Percentiles rank a stretch among this genome's conserved stretches.
Evolutionary conservation across 495 filamentous ascomycete genomes (phyloP).

Genomic region (Penicillium cinerascens): DNA sequence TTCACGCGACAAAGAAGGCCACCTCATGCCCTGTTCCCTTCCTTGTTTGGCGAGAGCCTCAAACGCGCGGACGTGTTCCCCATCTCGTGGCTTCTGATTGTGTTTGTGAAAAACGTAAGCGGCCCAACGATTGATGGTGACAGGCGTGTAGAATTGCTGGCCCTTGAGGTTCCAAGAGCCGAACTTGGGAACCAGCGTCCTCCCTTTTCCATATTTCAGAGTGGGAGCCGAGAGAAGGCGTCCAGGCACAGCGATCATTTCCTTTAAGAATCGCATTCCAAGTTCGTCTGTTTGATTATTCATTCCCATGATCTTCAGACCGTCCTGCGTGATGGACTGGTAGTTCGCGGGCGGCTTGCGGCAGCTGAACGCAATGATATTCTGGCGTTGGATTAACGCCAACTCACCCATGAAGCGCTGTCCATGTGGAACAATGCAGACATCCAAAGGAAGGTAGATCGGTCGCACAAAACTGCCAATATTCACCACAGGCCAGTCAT

Average conservation of each 20-base stretch:
- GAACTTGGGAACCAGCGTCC: neutral
- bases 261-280: neutral
- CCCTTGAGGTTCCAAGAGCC: slow-evolving; percentile 20
- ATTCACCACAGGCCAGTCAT: slow-evolving; percentile 59
- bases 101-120: neutral
- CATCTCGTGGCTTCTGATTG: neutral
- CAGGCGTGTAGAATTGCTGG: slow-evolving; percentile 4
- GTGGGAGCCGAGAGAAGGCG: slow-evolving; percentile 14
- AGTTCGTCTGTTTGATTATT: neutral
- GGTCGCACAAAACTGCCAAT: slow-evolving; percentile 53
- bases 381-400: slow-evolving; percentile 43
- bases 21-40: neutral
- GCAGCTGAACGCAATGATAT: slow-evolving; percentile 65
- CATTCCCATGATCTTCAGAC: slow-evolving; percentile 47
- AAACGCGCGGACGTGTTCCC: neutral
- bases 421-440: slow-evolving; percentile 57
- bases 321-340: slow-evolving; percentile 53
- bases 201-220: slow-evolving; percentile 9
- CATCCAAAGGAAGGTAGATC: slow-evolving; percentile 59
- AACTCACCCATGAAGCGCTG: slow-evolving; percentile 56
- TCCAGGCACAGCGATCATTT: slow-evolving; percentile 19
- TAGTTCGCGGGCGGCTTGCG: slow-evolving; percentile 60
- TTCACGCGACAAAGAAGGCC: too few relatives aligned
- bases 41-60: neutral
- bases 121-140: slow-evolving; percentile 2